Base-by-base conservation (phyloP, 2,329 filamentous ascomycete species). In the Talaromyces sp. region DNA sequence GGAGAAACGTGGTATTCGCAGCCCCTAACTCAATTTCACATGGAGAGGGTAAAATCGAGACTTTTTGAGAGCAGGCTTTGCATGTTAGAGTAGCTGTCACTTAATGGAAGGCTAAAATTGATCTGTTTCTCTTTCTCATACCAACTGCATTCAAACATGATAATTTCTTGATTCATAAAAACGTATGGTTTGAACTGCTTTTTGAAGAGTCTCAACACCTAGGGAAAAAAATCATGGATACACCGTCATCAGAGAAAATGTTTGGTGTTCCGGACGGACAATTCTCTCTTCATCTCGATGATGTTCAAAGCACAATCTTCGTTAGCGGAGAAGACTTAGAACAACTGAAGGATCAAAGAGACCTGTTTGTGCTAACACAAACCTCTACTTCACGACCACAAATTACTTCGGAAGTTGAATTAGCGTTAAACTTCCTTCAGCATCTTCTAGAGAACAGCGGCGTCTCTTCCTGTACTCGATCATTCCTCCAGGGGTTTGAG, bases 401-500 rank as follows among this genome's bases (percentile, higher is more conserved):
- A 6, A 41, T 58, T n/a, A 31, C 9, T 22, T 58, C 56, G 31
- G 35, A 43, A 43, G n/a, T 58, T n/a, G 56, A 58, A 15, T 27
- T 58, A 3, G 56, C 22, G 2, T 43, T 58, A 11, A 43, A 17
- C 9, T 58, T 58, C 17, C 56, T 58, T 45, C 37, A 43, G 39
- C 33, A 58, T 58, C 56, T 58, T 19, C 2, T 58, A 27, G 19
- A 58, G 1, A 58, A 39, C 56, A 58, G 37, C 13, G 22, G 37
- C 6, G 35, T 25, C 3, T 43, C 56, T 22, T 58, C 37, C 56
- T 58, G 37, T 8, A 58, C 33, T n/a, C 37, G 35, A 2, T 41
- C 56, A n/a, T 58, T 58, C 22, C 56, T 58, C 25, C 56, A 31
- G 39, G 56, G 56, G 11, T 58, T 58, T 17, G 56, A 58, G n/a